Base-by-base conservation (phyloP, 768 basidiomycete genomes). In the Mycena olivaceomarginata region DNA sequence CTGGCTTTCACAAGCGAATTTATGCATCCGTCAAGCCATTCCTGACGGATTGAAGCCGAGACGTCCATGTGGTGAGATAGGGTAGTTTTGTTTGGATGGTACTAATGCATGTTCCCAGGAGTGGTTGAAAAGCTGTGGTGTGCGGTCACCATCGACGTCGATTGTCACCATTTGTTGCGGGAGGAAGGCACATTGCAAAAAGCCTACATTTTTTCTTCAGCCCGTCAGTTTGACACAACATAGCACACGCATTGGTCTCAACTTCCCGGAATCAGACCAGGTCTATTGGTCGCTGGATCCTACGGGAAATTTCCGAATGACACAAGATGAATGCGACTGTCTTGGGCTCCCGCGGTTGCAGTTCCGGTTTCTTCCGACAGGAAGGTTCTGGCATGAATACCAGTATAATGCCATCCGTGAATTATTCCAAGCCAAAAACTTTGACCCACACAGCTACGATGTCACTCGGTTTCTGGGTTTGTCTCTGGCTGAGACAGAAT, bases 341-440 rank as follows among this genome's bases (percentile, higher is more conserved):
- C 8, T 48, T 16, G 70, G 70, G 5, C 25, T 71, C 25, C 70
- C 60, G 8, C 41, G 74, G 37, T 57, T 40, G 31, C 6, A 25
- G n/a, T 63, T 63, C 13, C 15, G 5, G 9, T 53, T 43, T 12
- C 0, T 16, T 5, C 46, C 22, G 1, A 12, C 37, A 2, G 60
- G 4, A 16, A 69, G 13, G 9, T 7, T 43, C 41, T 75, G 74
- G 74, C 37, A 64, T 5, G 46, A 68, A 2, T 69, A 75, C 13
- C 74, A 75, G 15, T 75, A 75, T 20, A 56, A 56, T 10, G 74
- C 74, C 6, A 56, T 68, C 31, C 73, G 59, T 15, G 59, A 68
- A 18, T 74, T 68, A 31, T 51, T 5, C 2, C 16, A 53, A 41
- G 62, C 59, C 10, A 75, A 45, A 45, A 67, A 60, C 22, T 25